Evolutionary conservation across 257 asterid genomes (phyloP), one percentile per base, ranked within the genome.

Genomic region (Primulina huaijiensis): DNA sequence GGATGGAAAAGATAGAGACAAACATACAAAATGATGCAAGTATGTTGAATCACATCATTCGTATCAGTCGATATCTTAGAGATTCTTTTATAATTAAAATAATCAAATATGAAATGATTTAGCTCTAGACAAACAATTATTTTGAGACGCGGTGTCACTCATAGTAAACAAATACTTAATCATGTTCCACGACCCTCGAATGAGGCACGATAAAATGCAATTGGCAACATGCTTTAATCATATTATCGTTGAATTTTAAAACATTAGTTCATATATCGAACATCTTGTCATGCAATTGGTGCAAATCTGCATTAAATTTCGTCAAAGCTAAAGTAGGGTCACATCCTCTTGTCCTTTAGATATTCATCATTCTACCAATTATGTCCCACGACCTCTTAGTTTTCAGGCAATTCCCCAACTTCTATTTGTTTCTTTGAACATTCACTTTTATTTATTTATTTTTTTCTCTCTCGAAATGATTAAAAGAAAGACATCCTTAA

Each of bases 311-410:
- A 72, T 78, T 78, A 80, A 82, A 65, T 62, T 38, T 77, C 71
- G 77, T 76, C 75, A 81, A 86, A 83, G 75, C 67, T 65, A 46
- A 53, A 65, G 74, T 83, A 74, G 81, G 81, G 66, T 67, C 84
- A 71, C 64, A 40, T 38, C 66, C 67, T 72, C 67, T 72, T 59
- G 71, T 75, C 60, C 74, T 82, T 75, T 80, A 76, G 35, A 78
- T 66, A 75, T 74, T 78, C 84, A 80, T 75, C 53, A 43, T 43
- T 43, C 79, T 65, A 63, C 78, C 43, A 63, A 59, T 69, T 69
- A 70, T 76, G 84, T 74, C 77, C 88, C 83, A 75, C 70, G 35
- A 46, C 77, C 65, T 59, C 65, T 74, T 72, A 63, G 46, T 80
- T 76, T 79, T 72, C 3, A 53, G 72, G 75, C 85, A 82, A 62